Percentiles rank a stretch among this genome's conserved stretches.
These are phyloP conservation scores for Alternaria arbusti DNA, from an alignment of 2,329 filamentous ascomycete species.

Conservation along the genomic window DNA sequence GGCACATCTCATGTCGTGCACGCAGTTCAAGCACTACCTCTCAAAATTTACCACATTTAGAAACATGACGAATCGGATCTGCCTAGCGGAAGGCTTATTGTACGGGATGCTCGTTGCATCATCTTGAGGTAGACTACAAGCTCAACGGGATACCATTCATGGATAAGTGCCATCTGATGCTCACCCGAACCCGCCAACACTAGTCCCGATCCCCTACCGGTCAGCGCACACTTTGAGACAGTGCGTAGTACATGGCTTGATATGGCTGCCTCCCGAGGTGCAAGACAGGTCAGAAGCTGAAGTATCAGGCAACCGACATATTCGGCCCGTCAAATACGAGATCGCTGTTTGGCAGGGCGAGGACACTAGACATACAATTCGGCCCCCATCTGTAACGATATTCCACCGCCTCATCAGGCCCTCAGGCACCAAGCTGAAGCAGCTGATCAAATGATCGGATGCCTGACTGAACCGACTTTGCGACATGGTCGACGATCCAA, in stretches of 20 bases:
- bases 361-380: neutral
- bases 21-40: neutral
- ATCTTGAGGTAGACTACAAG: neutral
- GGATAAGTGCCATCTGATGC: neutral
- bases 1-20: neutral
- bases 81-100: neutral
- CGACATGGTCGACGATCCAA: conserved; percentile 81
- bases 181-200: neutral
- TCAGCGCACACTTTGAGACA: neutral
- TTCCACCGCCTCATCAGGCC: neutral
- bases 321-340: neutral
- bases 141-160: neutral
- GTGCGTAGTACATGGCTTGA: neutral
- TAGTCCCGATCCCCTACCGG: neutral
- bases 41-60: neutral
- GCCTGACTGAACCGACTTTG: neutral
- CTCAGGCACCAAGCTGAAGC: neutral
- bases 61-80: neutral
- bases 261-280: neutral
- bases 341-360: neutral
- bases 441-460: conserved; percentile 1
- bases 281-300: neutral
- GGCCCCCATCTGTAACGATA: neutral
- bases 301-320: neutral
- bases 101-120: neutral